These are phyloP conservation scores for Chlorella sp. DNA, from an alignment of 139 green algal species.

Conservation along the genomic window DNA sequence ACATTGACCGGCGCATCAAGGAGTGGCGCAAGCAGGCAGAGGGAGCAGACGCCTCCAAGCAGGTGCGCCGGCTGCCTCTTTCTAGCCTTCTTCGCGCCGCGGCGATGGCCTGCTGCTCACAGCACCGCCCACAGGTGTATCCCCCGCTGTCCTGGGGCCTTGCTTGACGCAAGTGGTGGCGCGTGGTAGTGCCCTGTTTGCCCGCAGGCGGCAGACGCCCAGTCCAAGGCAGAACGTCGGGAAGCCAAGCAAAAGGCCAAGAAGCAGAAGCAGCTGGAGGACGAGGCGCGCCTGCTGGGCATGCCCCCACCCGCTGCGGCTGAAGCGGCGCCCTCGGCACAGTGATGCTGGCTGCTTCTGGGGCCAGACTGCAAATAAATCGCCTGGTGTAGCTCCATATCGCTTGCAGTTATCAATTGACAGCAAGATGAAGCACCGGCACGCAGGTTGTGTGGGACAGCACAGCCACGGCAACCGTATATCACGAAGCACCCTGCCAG, in stretches of 20 bases:
- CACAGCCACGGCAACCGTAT: too few relatives aligned
- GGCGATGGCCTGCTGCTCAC: not conserved
- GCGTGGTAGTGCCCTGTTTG: not conserved
- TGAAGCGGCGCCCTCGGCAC: too few relatives aligned
- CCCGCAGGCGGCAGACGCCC: not conserved
- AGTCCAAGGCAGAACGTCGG: not conserved
- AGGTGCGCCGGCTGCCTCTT: not conserved
- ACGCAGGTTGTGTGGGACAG: too few relatives aligned
- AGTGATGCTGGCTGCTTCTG: too few relatives aligned
- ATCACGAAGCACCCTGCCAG: too few relatives aligned
- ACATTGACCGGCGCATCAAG: slow-evolving; percentile 7
- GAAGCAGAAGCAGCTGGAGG: not conserved
- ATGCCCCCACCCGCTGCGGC: not conserved
- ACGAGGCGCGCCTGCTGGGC: slow-evolving; percentile 1
- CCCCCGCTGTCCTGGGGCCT: too few relatives aligned
- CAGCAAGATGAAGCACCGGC: too few relatives aligned
- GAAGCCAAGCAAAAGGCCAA: slow-evolving; percentile 4
- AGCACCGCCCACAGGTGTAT: not conserved
- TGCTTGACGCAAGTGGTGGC: not conserved
- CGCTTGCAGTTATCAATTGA: too few relatives aligned
- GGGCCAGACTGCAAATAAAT: too few relatives aligned
- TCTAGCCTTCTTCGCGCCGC: not conserved
- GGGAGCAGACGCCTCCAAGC: not conserved
- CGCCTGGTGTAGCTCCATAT: too few relatives aligned
- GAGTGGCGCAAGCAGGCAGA: slow-evolving; percentile 6